Base-by-base conservation (phyloP, 2,329 filamentous ascomycete genomes). In the Aspergillus melleus region DNA sequence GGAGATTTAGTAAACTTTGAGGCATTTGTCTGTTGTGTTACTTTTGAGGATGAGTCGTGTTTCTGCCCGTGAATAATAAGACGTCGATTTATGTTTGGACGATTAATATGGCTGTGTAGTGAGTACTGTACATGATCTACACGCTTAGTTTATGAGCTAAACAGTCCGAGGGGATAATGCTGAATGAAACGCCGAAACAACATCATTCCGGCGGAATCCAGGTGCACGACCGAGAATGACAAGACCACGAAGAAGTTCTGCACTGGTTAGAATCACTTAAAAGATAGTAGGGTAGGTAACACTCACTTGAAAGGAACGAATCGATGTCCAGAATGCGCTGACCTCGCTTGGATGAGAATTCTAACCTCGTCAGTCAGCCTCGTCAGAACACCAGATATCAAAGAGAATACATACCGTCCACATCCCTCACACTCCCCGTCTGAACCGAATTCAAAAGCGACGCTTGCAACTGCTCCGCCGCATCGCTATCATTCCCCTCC, bases 191-290 rank as follows among this genome's bases (percentile, higher is more conserved):
- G 55, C 55, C n/a, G 20, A 20, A 3, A 46, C 39, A 32, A 58
- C 55, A 20, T 54, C 55, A 8, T 14, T 20, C n/a, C 29, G 22
- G 24, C 55, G 49, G 24, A 58, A 54, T 24, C 55, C 55, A 3
- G 55, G 55, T 10, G 29, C 42, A n/a, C 49, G 55, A n/a, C 50
- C 55, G 14, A 53, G 36, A 46, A 54, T 53, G 11, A 58, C 49
- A 11, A 56, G 16, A 16, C 47, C 47, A 20, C 12, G 14, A 14
- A 56, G 54, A 5, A 51, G 46, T n/a, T 47, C 54, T 56, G 20
- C 6, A 6, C 46, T 19, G 2, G 1, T 52, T 26, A 32, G 49
- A 9, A 9, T 8, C 1, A 2, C 6, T 0, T 2, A 42, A 14
- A 22, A 22, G 22, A 49, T 49, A 8, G 20, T 26, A 36, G 11